phyloP scores from a whole-genome alignment of 2,329 filamentous ascomycete genomes.

The Aspergillus terreus region DNA sequence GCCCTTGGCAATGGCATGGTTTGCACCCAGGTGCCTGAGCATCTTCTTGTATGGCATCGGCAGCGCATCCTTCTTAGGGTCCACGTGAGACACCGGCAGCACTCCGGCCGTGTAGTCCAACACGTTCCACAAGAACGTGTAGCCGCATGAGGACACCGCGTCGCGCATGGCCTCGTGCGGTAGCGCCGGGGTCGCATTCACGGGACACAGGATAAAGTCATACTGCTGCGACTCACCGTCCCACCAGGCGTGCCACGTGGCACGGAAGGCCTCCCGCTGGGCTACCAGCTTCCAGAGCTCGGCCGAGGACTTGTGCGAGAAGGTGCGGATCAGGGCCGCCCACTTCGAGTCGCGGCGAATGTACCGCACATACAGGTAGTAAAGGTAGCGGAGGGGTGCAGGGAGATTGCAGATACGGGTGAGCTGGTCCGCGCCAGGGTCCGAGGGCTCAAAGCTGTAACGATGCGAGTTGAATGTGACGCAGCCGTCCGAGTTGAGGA shows the following conservation, averaged over 20 bases:
- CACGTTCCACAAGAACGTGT: constrained; percentile 92
- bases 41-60: constrained; percentile 44
- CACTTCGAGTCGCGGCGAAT: constrained; percentile 70
- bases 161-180: constrained; percentile 84
- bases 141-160: constrained; percentile 80
- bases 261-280: constrained; percentile 72
- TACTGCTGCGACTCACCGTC: constrained; percentile 62
- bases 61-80: constrained; percentile 65
- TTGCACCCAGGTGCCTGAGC: constrained; percentile 36
- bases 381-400: constrained; percentile 72
- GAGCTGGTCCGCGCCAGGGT: constrained; percentile 73
- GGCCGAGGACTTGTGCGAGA: constrained; percentile 67
- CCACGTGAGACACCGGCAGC: constrained; percentile 80
- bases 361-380: constrained; percentile 87
- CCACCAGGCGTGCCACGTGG: constrained; percentile 83
- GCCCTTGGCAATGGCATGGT: constrained; percentile 76
- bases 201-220: constrained; percentile 79
- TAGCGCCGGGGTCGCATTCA: constrained; percentile 84
- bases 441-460: constrained; percentile 72
- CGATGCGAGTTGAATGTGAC: constrained; percentile 74
- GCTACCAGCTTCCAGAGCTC: constrained; percentile 81
- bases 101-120: constrained; percentile 84
- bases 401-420: constrained; percentile 70
- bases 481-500: constrained; percentile 82
- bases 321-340: constrained; percentile 71